These are phyloP conservation scores for Raphanus hybrid DNA, from an alignment of 441 rosid genomes.

Conservation along the genomic window DNA sequence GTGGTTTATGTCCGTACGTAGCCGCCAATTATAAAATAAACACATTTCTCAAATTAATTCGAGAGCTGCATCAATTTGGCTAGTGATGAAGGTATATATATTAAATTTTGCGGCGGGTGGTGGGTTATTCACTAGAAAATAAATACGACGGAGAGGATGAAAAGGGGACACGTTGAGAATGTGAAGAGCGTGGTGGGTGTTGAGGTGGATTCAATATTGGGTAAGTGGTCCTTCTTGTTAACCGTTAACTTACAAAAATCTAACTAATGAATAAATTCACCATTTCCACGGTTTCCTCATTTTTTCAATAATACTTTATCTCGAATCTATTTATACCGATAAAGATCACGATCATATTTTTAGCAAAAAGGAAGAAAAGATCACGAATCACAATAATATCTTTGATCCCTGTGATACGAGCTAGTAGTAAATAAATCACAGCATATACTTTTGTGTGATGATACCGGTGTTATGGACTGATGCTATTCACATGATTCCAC, in stretches of 20 bases:
- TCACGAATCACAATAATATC: not conserved
- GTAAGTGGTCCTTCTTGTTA: constrained; percentile 28
- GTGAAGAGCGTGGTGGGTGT: constrained; percentile 36
- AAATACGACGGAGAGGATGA: not conserved
- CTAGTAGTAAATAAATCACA: not conserved
- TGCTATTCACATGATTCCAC: constrained; percentile 24
- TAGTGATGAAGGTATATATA: not conserved
- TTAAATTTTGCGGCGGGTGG: constrained; percentile 23
- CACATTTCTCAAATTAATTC: not conserved
- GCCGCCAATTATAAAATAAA: not conserved
- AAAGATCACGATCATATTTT: constrained; percentile 9
- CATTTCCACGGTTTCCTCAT: not conserved
- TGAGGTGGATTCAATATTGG: constrained; percentile 30
- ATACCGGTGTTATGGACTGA: constrained; percentile 15
- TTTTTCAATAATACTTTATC: not conserved
- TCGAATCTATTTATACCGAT: constrained; percentile 6
- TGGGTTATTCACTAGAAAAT: constrained; percentile 2
- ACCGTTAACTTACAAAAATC: not conserved
- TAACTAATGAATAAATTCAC: constrained; percentile 9
- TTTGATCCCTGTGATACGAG: constrained; percentile 5
- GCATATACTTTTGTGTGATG: not conserved
- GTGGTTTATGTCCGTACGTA: not conserved
- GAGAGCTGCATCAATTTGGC: constrained; percentile 1
- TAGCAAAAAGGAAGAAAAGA: no score
- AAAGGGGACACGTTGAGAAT: constrained; percentile 34